A percentile compares a stretch with the other conserved stretches of the same genome.
phyloP scores from a whole-genome alignment of 306 rosid species.

The Datisca glomerata region DNA sequence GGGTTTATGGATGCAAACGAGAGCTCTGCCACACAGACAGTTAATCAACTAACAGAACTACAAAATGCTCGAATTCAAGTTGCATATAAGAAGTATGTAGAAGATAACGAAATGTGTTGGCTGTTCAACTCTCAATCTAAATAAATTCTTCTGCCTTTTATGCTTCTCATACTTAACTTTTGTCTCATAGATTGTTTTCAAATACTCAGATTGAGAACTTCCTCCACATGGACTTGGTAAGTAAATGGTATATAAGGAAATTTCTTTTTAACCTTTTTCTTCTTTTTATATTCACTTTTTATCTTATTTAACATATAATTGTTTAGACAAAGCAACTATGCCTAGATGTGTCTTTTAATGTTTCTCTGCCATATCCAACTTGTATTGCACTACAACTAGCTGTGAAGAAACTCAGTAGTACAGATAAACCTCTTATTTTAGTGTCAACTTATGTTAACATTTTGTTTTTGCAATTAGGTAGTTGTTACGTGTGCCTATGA shows the following conservation, averaged over 20 bases:
- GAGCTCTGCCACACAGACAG: slow-evolving; percentile 41
- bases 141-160: slow-evolving; percentile 4
- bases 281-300: not conserved
- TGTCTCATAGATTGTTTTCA: slow-evolving; percentile 40
- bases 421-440: too few species aligned
- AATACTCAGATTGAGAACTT: slow-evolving; percentile 33
- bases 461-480: too few species aligned
- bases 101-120: not conserved
- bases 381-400: too few species aligned
- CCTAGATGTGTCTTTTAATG: too few species aligned
- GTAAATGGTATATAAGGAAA: slow-evolving; percentile 8
- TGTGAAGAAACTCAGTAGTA: too few species aligned
- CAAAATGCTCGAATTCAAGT: slow-evolving; percentile 56
- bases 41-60: slow-evolving; percentile 55
- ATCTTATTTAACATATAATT: too few species aligned
- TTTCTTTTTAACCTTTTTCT: too few species aligned
- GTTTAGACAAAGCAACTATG: too few species aligned
- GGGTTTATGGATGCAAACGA: slow-evolving; percentile 61
- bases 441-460: too few species aligned
- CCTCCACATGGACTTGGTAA: slow-evolving; percentile 69
- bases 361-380: too few species aligned
- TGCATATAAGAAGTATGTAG: slow-evolving; percentile 46
- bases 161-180: slow-evolving; percentile 14
- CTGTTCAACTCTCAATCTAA: slow-evolving; percentile 8
- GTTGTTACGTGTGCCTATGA: too few species aligned